These are phyloP conservation scores for Talaromyces stipitatus DNA, from an alignment of 495 filamentous ascomycete genomes.

Conservation along the genomic window DNA sequence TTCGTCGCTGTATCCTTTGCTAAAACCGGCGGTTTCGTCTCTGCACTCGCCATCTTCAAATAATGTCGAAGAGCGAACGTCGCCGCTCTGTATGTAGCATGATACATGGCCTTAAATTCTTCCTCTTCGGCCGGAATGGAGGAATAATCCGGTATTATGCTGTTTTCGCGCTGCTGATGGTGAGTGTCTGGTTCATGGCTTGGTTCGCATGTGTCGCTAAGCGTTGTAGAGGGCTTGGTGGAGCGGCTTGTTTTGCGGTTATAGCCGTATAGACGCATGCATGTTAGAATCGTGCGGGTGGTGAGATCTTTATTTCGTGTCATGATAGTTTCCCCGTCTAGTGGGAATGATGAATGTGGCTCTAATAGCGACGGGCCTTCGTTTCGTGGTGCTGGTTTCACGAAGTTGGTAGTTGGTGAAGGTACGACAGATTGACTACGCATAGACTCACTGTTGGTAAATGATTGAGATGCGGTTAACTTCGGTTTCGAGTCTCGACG, in stretches of 20 bases:
- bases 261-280: constrained; percentile 57
- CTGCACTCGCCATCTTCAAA: constrained; percentile 21
- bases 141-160: constrained; percentile 3
- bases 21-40: constrained; percentile 18
- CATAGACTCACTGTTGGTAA: constrained; percentile 12
- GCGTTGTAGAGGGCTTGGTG: constrained; percentile 1
- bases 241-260: constrained; percentile 35
- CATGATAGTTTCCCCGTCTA: constrained; percentile 28
- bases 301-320: constrained; percentile 35
- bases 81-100: constrained; percentile 55
- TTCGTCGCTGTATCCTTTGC: constrained; percentile 38
- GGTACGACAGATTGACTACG: constrained; percentile 4
- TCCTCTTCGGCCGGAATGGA: constrained; percentile 35
- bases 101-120: constrained; percentile 59
- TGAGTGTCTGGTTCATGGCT: constrained; percentile 4
- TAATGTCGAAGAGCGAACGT: constrained; percentile 49
- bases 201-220: background rate
- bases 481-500: constrained; percentile 11
- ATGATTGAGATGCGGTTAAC: constrained; percentile 12
- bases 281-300: constrained; percentile 47
- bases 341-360: constrained; percentile 9
- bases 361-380: background rate
- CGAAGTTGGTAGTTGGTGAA: background rate
- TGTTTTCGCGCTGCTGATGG: background rate
- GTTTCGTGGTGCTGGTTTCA: background rate